Conservation (phyloP, 2,329 filamentous ascomycete species). For the Blastomyces silverae region DNA sequence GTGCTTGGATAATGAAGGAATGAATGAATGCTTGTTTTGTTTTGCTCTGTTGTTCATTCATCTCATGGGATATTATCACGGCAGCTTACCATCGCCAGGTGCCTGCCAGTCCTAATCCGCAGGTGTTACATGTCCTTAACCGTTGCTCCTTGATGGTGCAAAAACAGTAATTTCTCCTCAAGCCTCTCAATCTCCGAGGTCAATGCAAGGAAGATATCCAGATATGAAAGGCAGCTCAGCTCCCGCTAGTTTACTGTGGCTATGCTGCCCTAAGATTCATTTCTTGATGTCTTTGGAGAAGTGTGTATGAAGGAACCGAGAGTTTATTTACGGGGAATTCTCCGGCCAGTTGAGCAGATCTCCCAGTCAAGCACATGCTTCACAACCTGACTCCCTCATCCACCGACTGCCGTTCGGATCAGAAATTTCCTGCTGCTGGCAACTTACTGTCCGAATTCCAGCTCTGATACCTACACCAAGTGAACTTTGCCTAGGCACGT, state of each 20-base stretch:
- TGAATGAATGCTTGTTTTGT: too few relatives aligned
- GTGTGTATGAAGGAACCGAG: neutral
- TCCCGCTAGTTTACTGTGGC: slow-evolving; percentile 5
- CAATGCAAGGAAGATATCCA: neutral
- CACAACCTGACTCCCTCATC: neutral
- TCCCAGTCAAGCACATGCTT: neutral
- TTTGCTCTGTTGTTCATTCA: neutral
- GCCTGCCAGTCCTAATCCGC: neutral
- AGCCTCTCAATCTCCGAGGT: slow-evolving; percentile 6
- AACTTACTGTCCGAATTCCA: neutral
- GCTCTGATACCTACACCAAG: too few relatives aligned
- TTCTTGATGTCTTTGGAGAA: neutral
- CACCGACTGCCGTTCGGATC: neutral
- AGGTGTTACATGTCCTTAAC: neutral
- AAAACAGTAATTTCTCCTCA: neutral
- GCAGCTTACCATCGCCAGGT: neutral
- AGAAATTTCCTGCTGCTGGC: neutral
- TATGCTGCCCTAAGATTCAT: slow-evolving; percentile 6
- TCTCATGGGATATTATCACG: neutral
- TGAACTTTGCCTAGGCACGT: neutral
- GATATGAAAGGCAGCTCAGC: neutral
- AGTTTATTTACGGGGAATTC: neutral
- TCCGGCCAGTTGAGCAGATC: slow-evolving; percentile 2
- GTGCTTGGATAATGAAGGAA: too few relatives aligned
- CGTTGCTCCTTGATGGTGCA: neutral